A percentile compares a stretch with the other conserved stretches of the same genome.
Conservation (phyloP, 306 rosid genomes). For the Medicago ruthenica region DNA sequence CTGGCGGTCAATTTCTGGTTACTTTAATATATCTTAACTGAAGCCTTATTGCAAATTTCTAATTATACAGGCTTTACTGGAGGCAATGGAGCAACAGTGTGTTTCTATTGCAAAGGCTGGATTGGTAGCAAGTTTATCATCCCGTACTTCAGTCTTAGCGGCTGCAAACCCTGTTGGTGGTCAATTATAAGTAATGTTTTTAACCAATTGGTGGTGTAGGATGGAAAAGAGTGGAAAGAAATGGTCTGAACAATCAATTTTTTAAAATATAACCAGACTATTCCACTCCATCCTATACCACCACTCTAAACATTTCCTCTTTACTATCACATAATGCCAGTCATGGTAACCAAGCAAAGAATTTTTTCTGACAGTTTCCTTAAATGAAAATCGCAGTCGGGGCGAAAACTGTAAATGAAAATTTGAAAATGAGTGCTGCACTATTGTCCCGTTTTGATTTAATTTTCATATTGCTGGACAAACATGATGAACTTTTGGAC, state of each 20-base stretch:
- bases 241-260: background rate
- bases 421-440: conserved; percentile 90
- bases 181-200: conserved; percentile 80
- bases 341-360: conserved; percentile 28
- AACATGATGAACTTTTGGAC: conserved; percentile 92
- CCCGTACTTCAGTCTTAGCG: conserved; percentile 90
- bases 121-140: conserved; percentile 93
- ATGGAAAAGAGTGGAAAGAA: background rate
- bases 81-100: conserved; percentile 99
- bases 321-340: conserved; percentile 26
- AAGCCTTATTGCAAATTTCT: conserved; percentile 35
- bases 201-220: background rate
- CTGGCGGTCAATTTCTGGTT: conserved; percentile 34
- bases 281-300: background rate
- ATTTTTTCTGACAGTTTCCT: conserved; percentile 34
- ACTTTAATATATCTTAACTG: conserved; percentile 33
- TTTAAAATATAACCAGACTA: background rate
- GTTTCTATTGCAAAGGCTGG: conserved; percentile 99
- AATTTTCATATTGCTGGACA: conserved; percentile 93
- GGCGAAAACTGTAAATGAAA: conserved; percentile 96
- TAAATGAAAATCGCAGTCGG: conserved; percentile 68
- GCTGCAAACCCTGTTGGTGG: conserved; percentile 98
- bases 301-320: background rate
- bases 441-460: conserved; percentile 91
- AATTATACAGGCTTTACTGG: conserved; percentile 71